Conservation (phyloP, 2,329 filamentous ascomycete species). For the Cadophora gregata region DNA sequence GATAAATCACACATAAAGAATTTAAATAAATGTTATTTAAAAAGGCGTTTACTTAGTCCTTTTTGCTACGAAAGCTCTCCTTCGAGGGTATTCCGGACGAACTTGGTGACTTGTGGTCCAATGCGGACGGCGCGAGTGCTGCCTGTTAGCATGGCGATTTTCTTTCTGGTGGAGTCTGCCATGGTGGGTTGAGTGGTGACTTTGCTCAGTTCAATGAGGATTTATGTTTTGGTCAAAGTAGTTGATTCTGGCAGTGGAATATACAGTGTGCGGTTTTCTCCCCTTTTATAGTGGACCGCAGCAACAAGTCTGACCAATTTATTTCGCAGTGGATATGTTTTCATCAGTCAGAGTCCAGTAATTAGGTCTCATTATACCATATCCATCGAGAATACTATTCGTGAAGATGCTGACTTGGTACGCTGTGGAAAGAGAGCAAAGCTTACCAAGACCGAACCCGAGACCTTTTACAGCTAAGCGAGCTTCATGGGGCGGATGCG, state of each 20-base stretch:
- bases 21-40: too few relatives aligned
- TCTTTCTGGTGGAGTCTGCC: constrained; percentile 18
- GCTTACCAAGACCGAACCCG: constrained; percentile 14
- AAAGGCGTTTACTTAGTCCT: too few relatives aligned
- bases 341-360: not conserved
- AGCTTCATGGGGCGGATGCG: constrained; percentile 19
- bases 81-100: constrained; percentile 22
- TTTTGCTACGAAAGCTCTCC: constrained; percentile 13
- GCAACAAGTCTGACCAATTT: not conserved
- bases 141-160: constrained; percentile 29
- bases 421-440: too few relatives aligned
- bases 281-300: not conserved
- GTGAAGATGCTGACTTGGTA: not conserved
- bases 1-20: too few relatives aligned
- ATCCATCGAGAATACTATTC: not conserved
- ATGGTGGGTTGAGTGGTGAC: not conserved
- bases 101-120: constrained; percentile 23
- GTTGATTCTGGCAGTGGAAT: not conserved
- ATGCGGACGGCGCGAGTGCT: constrained; percentile 30
- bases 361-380: not conserved
- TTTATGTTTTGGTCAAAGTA: not conserved
- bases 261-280: not conserved
- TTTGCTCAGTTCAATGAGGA: not conserved
- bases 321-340: not conserved
- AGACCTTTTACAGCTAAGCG: not conserved